Evolutionary conservation across 306 rosid species (phyloP).

Genomic region (Adenanthera pavonina): DNA sequence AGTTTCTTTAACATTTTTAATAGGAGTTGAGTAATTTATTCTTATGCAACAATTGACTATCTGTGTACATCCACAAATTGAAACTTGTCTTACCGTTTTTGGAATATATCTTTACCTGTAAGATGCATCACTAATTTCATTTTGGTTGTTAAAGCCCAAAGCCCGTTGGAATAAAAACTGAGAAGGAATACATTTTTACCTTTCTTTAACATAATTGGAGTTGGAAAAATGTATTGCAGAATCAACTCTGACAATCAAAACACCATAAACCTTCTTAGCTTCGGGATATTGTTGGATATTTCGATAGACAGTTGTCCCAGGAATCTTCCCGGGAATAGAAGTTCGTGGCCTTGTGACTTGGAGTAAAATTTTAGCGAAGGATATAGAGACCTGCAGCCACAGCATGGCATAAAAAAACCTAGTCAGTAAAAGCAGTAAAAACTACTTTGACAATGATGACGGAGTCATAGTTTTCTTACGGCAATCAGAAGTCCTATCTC

Average conservation of each 20-base stretch:
- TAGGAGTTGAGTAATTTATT: conserved; percentile 6
- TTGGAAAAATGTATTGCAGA: conserved; percentile 96
- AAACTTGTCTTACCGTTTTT: background rate
- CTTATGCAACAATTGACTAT: background rate
- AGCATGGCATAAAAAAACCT: conserved; percentile 28
- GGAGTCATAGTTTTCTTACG: conserved; percentile 49
- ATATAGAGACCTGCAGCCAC: conserved; percentile 70
- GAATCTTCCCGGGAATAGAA: conserved; percentile 86
- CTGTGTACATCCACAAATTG: background rate
- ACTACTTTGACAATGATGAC: conserved; percentile 30
- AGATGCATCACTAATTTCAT: background rate
- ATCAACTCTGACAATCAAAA: conserved; percentile 86
- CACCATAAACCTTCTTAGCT: conserved; percentile 75
- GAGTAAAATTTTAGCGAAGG: conserved; percentile 90
- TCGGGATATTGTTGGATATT: conserved; percentile 91
- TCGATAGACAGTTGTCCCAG: conserved; percentile 83
- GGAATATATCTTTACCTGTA: background rate
- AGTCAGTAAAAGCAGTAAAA: conserved; percentile 25
- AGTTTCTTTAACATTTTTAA: background rate
- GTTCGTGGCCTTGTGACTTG: conserved; percentile 96
- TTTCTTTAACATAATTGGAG: conserved; percentile 89
- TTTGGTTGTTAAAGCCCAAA: background rate
- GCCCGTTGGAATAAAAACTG: no score
- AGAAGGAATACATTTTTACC: conserved; percentile 54
- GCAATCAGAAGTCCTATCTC: conserved; percentile 95